These are phyloP conservation scores for Tilletia walkeri DNA, from an alignment of 1,284 basidiomycete genomes.

Conservation along the genomic window DNA sequence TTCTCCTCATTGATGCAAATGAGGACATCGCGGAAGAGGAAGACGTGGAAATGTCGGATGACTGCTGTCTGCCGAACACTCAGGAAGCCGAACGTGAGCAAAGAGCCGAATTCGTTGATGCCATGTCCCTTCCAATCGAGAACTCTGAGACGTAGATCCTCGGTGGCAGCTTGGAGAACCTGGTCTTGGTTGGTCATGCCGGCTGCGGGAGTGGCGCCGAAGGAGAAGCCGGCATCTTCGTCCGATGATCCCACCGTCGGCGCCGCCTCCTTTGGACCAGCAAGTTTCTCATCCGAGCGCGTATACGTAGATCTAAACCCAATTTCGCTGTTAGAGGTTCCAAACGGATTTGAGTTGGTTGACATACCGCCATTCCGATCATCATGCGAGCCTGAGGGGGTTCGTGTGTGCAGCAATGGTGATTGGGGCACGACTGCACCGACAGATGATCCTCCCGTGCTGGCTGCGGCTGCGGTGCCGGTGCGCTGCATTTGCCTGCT, in stretches of 20 bases:
- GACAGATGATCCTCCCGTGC: not conserved
- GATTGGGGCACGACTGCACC: not conserved
- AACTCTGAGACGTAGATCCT: conserved; percentile 81
- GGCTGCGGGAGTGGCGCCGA: conserved; percentile 39
- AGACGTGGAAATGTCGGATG: conserved; percentile 86
- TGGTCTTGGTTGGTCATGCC: conserved; percentile 13
- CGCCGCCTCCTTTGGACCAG: conserved; percentile 6
- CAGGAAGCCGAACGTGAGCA: conserved; percentile 87
- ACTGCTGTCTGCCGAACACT: conserved; percentile 81
- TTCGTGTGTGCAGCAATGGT: not conserved
- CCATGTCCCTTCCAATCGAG: conserved; percentile 92
- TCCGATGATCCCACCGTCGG: conserved; percentile 19
- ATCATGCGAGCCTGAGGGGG: not conserved
- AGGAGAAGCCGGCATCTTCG: conserved; percentile 35
- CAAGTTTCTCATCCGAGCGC: conserved; percentile 24
- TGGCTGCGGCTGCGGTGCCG: not conserved
- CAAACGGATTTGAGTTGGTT: conserved; percentile 25
- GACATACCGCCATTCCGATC: conserved; percentile 1
- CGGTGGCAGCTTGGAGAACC: conserved; percentile 71
- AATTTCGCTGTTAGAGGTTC: conserved; percentile 38
- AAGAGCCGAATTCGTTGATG: conserved; percentile 72
- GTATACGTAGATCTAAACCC: conserved; percentile 17
- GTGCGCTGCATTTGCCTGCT: not conserved
- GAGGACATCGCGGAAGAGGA: conserved; percentile 92
- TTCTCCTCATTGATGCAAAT: conserved; percentile 94